Evolutionary conservation across 441 rosid genomes (phyloP).

Genomic region (Croton setiger): DNA sequence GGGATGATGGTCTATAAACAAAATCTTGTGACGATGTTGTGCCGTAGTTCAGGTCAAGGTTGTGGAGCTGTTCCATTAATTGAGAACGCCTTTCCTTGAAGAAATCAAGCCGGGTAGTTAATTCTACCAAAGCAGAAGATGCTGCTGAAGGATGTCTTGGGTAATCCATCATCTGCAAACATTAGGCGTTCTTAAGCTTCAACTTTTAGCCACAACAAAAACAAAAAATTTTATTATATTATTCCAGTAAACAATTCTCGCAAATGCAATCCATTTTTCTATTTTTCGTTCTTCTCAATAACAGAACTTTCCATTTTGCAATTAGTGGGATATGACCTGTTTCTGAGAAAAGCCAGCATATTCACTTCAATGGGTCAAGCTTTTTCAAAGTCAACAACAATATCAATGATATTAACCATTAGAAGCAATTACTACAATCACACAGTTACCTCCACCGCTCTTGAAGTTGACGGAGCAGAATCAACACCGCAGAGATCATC

Average conservation of each 20-base stretch:
- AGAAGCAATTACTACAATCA: background rate
- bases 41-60: slow-evolving; percentile 80
- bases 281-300: background rate
- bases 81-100: slow-evolving; percentile 97
- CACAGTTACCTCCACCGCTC: slow-evolving; percentile 64
- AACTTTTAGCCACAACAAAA: background rate
- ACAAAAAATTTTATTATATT: background rate
- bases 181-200: background rate
- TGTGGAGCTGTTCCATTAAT: slow-evolving; percentile 94
- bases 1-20: slow-evolving; percentile 75
- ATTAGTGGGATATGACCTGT: background rate
- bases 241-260: background rate
- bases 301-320: background rate
- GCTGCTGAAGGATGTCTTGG: slow-evolving; percentile 74
- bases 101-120: slow-evolving; percentile 90
- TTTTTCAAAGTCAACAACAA: background rate
- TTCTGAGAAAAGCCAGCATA: background rate
- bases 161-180: slow-evolving; percentile 57
- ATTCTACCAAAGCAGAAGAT: slow-evolving; percentile 83
- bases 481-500: slow-evolving; percentile 66
- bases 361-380: background rate
- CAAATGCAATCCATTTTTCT: background rate
- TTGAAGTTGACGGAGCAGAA: slow-evolving; percentile 77
- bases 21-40: slow-evolving; percentile 69
- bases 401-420: background rate